Evolutionary conservation across 257 asterid genomes (phyloP), one percentile per base, ranked within the genome.

Genomic region (Marsdenia floribunda): DNA sequence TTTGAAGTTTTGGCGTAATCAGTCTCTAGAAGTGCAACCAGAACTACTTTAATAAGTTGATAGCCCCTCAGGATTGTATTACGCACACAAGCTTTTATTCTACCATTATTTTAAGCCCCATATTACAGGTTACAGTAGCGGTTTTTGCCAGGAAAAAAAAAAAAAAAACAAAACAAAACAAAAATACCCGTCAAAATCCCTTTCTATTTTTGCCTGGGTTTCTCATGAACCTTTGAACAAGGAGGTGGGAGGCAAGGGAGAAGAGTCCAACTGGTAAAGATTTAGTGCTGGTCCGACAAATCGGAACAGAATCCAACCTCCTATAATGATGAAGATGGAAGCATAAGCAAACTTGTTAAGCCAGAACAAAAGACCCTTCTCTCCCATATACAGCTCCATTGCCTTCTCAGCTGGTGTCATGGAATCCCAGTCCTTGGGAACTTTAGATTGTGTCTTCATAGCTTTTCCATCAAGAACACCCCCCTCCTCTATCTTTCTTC

Each of bases 271-370:
- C 91, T 91, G 97, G 80, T 93, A 91, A 70, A 93, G 75, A 75
- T 90, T 86, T 3, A 93, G 88, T 7, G 93, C 88, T 0, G 98
- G 97, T 16, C 96, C 97, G 4, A 91, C 92, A 47, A 91, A 90
- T 11, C 96, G 90, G 85, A 93, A 93, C 35, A 87, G 14, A 54
- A 93, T 88, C 98, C 97, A 93, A 8, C 92, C 97, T 35, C 97
- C 96, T 14, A 93, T 93, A 5, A 91, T 78, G 44, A 93, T 88
- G 80, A 77, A 93, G 70, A 91, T 93, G 33, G 97, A 93, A 47
- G 96, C 98, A 75, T 91, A 93, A 10, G 97, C 96, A 70, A 93
- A 87, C 82, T 93, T 93, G 85, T 91, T 93, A 19, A 93, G 91
- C 98, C 97, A 93, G 73, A 87, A 93, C 74, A 91, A 68, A 7